Percentiles rank a stretch among this genome's conserved stretches.
Conservation (phyloP, 2,329 filamentous ascomycete genomes). For the Botrytis byssoidea region DNA sequence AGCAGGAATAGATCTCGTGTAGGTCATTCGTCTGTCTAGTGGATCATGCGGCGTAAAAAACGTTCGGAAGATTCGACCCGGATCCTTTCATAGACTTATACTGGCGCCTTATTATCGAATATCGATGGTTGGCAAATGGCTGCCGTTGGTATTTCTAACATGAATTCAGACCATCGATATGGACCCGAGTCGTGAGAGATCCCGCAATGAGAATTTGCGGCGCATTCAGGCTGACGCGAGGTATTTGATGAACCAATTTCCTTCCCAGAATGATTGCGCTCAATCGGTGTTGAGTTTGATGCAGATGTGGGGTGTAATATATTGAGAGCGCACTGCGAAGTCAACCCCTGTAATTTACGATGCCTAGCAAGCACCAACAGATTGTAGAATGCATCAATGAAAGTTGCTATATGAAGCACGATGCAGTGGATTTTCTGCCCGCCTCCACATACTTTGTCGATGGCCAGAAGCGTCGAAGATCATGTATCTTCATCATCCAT, state of each 20-base stretch:
- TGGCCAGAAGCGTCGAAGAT: not conserved
- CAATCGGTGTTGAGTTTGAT: not conserved
- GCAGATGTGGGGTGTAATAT: not conserved
- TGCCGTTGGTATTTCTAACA: not conserved
- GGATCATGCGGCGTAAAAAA: not conserved
- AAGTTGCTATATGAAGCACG: not conserved
- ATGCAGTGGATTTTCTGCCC: not conserved
- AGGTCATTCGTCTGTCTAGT: not conserved
- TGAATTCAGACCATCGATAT: not conserved
- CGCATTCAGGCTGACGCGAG: not conserved
- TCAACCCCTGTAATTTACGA: not conserved
- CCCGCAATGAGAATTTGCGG: not conserved
- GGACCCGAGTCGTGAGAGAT: constrained; percentile 4
- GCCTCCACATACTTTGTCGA: not conserved
- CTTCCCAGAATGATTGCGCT: not conserved
- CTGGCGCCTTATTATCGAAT: not conserved
- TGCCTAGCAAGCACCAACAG: not conserved
- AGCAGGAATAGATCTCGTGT: not conserved
- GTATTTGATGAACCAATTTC: not conserved
- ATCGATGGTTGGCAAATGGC: not conserved
- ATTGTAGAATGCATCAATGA: not conserved
- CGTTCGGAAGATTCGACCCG: not conserved
- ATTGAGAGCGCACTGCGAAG: not conserved
- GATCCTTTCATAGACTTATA: not conserved
- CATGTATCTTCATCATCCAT: not conserved